Evolutionary conservation across 179 eudicot species (phyloP).

Genomic region (Carnegiea gigantea): DNA sequence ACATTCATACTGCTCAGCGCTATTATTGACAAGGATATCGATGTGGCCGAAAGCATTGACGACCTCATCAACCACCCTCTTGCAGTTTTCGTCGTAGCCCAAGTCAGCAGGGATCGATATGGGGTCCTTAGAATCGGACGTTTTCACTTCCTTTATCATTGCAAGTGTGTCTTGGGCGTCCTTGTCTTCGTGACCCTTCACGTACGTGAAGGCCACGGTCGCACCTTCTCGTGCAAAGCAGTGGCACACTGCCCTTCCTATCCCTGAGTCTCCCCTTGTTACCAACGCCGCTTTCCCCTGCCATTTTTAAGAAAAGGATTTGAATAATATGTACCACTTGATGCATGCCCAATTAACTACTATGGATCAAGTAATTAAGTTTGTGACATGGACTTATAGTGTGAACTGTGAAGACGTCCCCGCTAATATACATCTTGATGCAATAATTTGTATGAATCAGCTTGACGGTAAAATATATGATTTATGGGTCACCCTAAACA

Average conservation of each 20-base stretch:
- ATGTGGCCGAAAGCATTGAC: slow-evolving; percentile 58
- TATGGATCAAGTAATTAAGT: too few species aligned
- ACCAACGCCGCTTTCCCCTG: slow-evolving; percentile 91
- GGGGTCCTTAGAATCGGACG: slow-evolving; percentile 56
- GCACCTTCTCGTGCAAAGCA: slow-evolving; percentile 81
- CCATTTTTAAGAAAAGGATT: slow-evolving; percentile 1
- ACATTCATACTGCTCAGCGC: slow-evolving; percentile 65
- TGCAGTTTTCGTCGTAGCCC: slow-evolving; percentile 71
- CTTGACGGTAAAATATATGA: too few species aligned
- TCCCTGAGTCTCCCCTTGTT: slow-evolving; percentile 93
- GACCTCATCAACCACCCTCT: slow-evolving; percentile 69
- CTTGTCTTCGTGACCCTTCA: slow-evolving; percentile 66
- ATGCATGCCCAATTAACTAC: too few species aligned
- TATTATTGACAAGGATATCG: slow-evolving; percentile 72
- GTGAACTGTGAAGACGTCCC: too few species aligned
- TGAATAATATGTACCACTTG: too few species aligned
- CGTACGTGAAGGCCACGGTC: slow-evolving; percentile 81
- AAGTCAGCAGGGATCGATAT: slow-evolving; percentile 60
- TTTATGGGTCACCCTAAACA: too few species aligned
- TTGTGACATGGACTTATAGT: too few species aligned
- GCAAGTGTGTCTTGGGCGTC: slow-evolving; percentile 62
- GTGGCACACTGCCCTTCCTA: slow-evolving; percentile 75
- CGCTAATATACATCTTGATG: too few species aligned
- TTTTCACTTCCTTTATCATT: slow-evolving; percentile 48
- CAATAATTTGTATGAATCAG: too few species aligned